Evolutionary conservation across 2,329 filamentous ascomycete genomes (phyloP), one percentile per base, ranked within the genome.

Genomic region (Zopfia rhizophila): DNA sequence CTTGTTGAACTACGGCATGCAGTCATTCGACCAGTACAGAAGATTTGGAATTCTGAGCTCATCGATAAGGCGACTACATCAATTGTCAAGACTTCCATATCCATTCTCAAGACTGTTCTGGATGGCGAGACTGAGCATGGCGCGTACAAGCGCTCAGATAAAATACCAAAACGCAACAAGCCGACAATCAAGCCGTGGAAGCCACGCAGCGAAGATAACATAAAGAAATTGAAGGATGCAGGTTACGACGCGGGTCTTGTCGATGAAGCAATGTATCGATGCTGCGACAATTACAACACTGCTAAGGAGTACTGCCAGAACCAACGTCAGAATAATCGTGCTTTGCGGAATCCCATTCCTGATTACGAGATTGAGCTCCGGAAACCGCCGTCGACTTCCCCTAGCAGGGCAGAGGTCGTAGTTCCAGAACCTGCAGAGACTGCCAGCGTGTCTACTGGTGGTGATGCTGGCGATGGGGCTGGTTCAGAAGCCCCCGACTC

Each of bases 31-130:
- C 83, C 88, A 32, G 82, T 94, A 28, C 82, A 83, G 45, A 82
- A 86, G 33, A 82, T 97, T 19, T 99, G 94, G 95, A 86, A 90
- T 56, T 95, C 91, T 1, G 78, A 85, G 18, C 83, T 96, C 35
- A 84, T 94, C 13, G 91, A 96, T 58, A 92, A 90, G 60, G 84
- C 91, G 1, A 86, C 89, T 3, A 87, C 86, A 17, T 81, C 85
- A 16, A 88, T 92, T 29, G 84, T 94, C 13, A 89, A 90, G 58
- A 87, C 85, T 41, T 78, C 96, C 11, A 84, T 97, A 48, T 89
- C 91, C 22, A 93, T 96, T 33, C 77, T 99, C 45, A 90, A 89
- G 58, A 84, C 84, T 4, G 86, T 95, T 12, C 82, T 91, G 8
- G 82, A 85, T 46, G 88, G 84, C n/a, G 91, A 96, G 42, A 80